Evolutionary conservation across 257 asterid genomes (phyloP), one percentile per base, ranked within the genome.

Genomic region (Solanum tarapatanum): DNA sequence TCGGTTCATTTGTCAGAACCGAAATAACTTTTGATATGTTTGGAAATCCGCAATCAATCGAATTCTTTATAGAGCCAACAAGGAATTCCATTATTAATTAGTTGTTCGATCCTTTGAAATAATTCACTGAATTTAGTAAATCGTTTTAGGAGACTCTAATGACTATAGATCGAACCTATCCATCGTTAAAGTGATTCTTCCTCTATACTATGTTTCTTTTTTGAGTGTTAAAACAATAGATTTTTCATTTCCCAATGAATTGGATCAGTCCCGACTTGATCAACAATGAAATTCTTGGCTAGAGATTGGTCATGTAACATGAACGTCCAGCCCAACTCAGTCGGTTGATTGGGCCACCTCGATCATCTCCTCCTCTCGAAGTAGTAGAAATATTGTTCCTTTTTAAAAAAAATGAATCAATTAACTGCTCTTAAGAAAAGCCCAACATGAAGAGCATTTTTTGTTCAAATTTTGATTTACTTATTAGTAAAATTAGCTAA

Each of bases 41-140:
- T 64, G 72, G 0, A 64, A 64, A n/a, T 3, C 1, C 3, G 0
- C 70, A n/a, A n/a, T n/a, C 14, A 11, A 64, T 4, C 0, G 0
- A 58, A 11, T 64, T 64, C 12, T 58, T 4, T 0, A n/a, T 1
- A 5, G 1, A 64, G 13, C 32, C 14, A 2, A n/a, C 16, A 11
- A n/a, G 72, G 1, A 64, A n/a, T 11, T 64, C 30, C 32, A 64
- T 5, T 64, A 11, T 11, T 64, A n/a, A 64, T 2, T 1, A 6
- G 2, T 5, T n/a, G 16, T 64, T 64, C 6, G 32, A 11, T n/a
- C 17, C 1, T n/a, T n/a, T 64, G 17, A 1, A 64, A 64, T 11
- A 64, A 64, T 17, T 64, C 30, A 24, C 7, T n/a, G 16, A n/a
- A n/a, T 11, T 64, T 64, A 24, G 32, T 64, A n/a, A 24, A 64